Conservation (phyloP, 2,329 filamentous ascomycete genomes). For the Cercospora berteroae region DNA sequence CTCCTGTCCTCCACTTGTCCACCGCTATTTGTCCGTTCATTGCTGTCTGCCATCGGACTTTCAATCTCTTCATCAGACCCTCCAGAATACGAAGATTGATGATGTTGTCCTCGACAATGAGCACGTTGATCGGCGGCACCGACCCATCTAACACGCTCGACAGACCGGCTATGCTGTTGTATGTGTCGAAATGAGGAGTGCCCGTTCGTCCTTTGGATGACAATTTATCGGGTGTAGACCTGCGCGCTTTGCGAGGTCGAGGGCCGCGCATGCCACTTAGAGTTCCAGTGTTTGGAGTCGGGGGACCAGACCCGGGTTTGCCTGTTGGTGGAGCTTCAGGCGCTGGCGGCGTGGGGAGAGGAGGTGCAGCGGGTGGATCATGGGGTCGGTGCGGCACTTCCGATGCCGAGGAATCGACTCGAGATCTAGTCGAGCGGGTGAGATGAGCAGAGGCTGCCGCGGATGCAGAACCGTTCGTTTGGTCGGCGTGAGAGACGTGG, state of each 20-base stretch:
- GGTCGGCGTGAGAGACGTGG: slow-evolving; percentile 33
- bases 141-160: slow-evolving; percentile 66
- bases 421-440: slow-evolving; percentile 34
- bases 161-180: slow-evolving; percentile 22
- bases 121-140: slow-evolving; percentile 92
- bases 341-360: slow-evolving; percentile 56
- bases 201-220: slow-evolving; percentile 15
- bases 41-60: slow-evolving; percentile 95
- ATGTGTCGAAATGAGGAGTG: slow-evolving; percentile 20
- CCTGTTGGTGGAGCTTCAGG: slow-evolving; percentile 35
- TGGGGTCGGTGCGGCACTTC: slow-evolving; percentile 44
- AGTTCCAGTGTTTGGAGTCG: slow-evolving; percentile 43
- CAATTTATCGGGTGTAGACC: slow-evolving; percentile 30
- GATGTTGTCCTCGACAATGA: slow-evolving; percentile 98
- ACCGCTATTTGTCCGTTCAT: slow-evolving; percentile 94
- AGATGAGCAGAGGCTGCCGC: slow-evolving; percentile 44
- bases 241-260: slow-evolving; percentile 30
- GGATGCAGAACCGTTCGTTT: slow-evolving; percentile 29
- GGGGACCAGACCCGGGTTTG: slow-evolving; percentile 32
- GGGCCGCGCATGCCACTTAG: slow-evolving; percentile 21
- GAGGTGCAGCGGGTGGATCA: slow-evolving; percentile 45
- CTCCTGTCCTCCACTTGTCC: slow-evolving; percentile 85
- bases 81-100: slow-evolving; percentile 94
- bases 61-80: slow-evolving; percentile 91
- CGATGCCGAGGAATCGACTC: slow-evolving; percentile 44